These are phyloP conservation scores for Nannizziopsis barbatae DNA, from an alignment of 2,329 filamentous ascomycete genomes.

Conservation along the genomic window DNA sequence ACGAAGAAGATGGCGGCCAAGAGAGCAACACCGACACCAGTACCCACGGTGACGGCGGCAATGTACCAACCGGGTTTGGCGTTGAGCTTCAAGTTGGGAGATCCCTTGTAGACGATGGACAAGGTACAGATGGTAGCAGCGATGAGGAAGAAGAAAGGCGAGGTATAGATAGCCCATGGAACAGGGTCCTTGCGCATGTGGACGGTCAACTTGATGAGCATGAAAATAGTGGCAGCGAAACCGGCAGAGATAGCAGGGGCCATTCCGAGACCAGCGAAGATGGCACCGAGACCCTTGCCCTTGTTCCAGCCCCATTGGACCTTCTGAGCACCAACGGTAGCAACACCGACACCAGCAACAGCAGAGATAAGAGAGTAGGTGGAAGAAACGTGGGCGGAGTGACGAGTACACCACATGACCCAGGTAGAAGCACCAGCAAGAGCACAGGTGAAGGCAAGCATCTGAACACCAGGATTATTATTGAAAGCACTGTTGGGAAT, in stretches of 20 bases:
- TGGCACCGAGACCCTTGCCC: slow-evolving; percentile 59
- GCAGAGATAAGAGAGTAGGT: slow-evolving; percentile 61
- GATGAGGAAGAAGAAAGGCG: slow-evolving; percentile 67
- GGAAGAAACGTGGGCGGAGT: slow-evolving; percentile 62
- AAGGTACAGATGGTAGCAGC: slow-evolving; percentile 63
- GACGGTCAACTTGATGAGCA: slow-evolving; percentile 60
- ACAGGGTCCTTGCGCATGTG: slow-evolving; percentile 61
- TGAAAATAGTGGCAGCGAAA: slow-evolving; percentile 59
- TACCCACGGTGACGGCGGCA: slow-evolving; percentile 54
- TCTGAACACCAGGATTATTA: slow-evolving; percentile 53
- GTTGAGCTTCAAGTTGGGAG: slow-evolving; percentile 53
- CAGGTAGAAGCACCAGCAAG: slow-evolving; percentile 55
- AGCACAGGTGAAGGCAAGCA: slow-evolving; percentile 56
- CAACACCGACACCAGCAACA: slow-evolving; percentile 58
- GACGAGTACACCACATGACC: slow-evolving; percentile 69
- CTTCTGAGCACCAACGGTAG: slow-evolving; percentile 49
- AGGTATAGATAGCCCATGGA: slow-evolving; percentile 60
- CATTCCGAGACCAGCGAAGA: slow-evolving; percentile 61
- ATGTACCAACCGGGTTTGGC: slow-evolving; percentile 57
- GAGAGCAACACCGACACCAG: slow-evolving; percentile 48
- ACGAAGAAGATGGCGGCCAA: slow-evolving; percentile 61
- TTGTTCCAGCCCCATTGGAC: slow-evolving; percentile 61
- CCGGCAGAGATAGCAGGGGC: slow-evolving; percentile 55
- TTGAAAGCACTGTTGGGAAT: slow-evolving; percentile 51
- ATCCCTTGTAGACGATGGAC: slow-evolving; percentile 72